A percentile compares a stretch with the other conserved stretches of the same genome.
Evolutionary conservation across 345 rosid genomes (phyloP).

Genomic region (Eucalyptus polybractea): DNA sequence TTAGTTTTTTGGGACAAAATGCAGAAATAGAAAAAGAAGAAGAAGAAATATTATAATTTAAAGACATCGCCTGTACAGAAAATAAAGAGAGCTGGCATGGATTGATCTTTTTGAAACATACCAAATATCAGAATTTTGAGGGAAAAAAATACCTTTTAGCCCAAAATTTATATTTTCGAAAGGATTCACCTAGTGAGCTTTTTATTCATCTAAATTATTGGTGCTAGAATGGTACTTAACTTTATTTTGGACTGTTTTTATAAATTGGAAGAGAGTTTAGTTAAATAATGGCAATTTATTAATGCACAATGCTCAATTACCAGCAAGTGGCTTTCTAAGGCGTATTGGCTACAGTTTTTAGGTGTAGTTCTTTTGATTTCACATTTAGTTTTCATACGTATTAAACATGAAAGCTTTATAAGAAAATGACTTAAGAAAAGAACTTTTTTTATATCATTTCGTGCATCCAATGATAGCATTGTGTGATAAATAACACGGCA

Average conservation of each 20-base stretch:
- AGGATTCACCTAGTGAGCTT: background rate
- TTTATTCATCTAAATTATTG: background rate
- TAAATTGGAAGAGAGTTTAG: background rate
- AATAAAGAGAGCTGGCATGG: background rate
- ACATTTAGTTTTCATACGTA: rapidly evolving
- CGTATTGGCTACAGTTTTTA: background rate
- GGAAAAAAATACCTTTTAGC: background rate
- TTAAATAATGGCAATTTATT: background rate
- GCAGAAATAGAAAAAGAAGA: background rate
- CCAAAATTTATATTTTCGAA: background rate
- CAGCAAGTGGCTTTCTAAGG: background rate
- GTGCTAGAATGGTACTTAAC: background rate
- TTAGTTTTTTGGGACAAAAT: background rate
- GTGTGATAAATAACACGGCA: background rate
- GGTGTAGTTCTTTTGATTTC: background rate
- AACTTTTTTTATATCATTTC: background rate
- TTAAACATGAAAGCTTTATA: background rate
- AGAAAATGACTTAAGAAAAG: background rate
- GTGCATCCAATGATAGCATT: background rate
- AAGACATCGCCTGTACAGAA: background rate
- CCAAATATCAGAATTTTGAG: background rate
- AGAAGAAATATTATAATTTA: background rate
- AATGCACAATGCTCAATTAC: background rate
- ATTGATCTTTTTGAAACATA: background rate
- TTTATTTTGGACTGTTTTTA: background rate